These are phyloP conservation scores for Agaricus blazei DNA, from an alignment of 768 basidiomycete species.

Conservation along the genomic window DNA sequence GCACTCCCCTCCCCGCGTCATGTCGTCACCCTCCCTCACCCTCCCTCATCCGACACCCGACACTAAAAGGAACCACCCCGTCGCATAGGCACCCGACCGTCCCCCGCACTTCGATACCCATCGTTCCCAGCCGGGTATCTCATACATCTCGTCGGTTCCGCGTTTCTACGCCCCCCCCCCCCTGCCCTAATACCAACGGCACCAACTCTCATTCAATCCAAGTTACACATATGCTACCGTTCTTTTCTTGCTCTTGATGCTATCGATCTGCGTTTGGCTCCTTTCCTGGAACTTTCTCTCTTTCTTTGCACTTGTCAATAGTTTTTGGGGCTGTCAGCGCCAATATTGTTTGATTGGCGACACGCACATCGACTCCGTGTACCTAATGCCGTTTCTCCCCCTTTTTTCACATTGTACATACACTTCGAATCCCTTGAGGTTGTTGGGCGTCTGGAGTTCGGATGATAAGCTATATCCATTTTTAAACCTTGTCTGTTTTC, in stretches of 20 bases:
- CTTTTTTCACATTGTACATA: not conserved
- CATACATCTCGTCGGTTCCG: constrained; percentile 3
- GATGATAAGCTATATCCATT: constrained; percentile 8
- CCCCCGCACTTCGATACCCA: not conserved
- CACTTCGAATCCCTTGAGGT: not conserved
- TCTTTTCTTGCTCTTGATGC: constrained; percentile 13
- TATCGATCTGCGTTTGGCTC: constrained; percentile 1
- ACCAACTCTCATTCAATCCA: constrained; percentile 7
- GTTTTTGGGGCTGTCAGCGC: constrained; percentile 6
- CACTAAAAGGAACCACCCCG: not conserved
- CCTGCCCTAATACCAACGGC: constrained; percentile 1
- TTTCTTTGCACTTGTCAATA: constrained; percentile 9
- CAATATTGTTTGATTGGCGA: constrained; percentile 8
- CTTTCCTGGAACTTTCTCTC: constrained; percentile 13
- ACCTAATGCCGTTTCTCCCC: not conserved
- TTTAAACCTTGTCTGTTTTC: not conserved
- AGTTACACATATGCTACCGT: constrained; percentile 13
- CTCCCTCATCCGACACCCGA: not conserved
- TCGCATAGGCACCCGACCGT: constrained; percentile 5
- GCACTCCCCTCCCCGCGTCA: not conserved
- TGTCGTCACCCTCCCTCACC: not conserved
- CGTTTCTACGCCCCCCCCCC: not conserved
- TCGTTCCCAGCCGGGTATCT: not conserved
- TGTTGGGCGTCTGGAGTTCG: constrained; percentile 9
- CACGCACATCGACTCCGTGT: constrained; percentile 3